phyloP scores from a whole-genome alignment of 2,329 filamentous ascomycete species.

The Xylariaceae sp. region DNA sequence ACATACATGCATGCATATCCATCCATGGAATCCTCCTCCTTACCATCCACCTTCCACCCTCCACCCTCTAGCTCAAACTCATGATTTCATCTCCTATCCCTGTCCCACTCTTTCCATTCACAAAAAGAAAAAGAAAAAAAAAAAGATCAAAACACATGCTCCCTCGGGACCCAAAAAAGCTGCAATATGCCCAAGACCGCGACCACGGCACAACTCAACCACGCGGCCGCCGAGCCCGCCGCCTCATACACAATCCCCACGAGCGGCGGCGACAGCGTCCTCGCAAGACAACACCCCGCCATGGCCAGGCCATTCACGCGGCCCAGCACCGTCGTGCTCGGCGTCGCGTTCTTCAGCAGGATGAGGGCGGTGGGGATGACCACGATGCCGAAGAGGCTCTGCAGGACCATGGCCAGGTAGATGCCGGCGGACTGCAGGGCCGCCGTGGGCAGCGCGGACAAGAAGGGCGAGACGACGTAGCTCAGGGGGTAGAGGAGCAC shows the following conservation, averaged over 20 bases:
- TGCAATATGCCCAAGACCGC: constrained; percentile 29
- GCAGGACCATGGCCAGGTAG: constrained; percentile 58
- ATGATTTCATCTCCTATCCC: too few relatives aligned
- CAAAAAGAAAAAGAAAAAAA: too few relatives aligned
- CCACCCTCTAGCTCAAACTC: too few relatives aligned
- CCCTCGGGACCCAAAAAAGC: constrained; percentile 30
- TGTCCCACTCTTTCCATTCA: too few relatives aligned
- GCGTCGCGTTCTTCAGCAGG: constrained; percentile 65
- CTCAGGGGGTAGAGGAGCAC: constrained; percentile 60
- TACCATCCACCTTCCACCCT: too few relatives aligned
- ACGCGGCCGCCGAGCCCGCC: constrained; percentile 43
- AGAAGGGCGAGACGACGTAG: constrained; percentile 64
- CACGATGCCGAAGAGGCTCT: constrained; percentile 63
- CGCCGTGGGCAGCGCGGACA: constrained; percentile 50
- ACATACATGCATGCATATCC: too few relatives aligned
- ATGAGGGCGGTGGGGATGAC: constrained; percentile 64
- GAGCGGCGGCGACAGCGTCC: constrained; percentile 64
- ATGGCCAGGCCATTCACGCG: constrained; percentile 69
- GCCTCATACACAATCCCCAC: constrained; percentile 62
- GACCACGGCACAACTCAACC: constrained; percentile 35
- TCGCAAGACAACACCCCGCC: constrained; percentile 62
- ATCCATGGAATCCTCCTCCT: too few relatives aligned
- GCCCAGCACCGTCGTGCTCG: constrained; percentile 56
- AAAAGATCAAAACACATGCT: constrained; percentile 15
- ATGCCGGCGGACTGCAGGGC: constrained; percentile 54